Evolutionary conservation across 345 rosid species (phyloP).

Genomic region (Sonneratia alba): DNA sequence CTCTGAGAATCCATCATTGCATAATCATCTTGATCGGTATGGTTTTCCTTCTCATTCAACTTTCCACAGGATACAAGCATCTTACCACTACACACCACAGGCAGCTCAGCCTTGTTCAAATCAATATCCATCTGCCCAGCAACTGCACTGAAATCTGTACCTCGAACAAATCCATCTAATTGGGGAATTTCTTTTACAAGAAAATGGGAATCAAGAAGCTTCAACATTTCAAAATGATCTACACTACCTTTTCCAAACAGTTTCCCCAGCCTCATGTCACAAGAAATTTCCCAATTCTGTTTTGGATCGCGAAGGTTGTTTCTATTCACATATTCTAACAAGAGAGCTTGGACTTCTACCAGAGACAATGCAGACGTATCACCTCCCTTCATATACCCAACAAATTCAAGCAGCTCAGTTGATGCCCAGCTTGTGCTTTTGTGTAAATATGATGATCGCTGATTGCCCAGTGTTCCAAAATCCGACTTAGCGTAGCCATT

Average conservation of each 20-base stretch:
- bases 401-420: slow-evolving; percentile 73
- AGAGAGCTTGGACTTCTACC: slow-evolving; percentile 60
- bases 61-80: slow-evolving; percentile 39
- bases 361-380: slow-evolving; percentile 46
- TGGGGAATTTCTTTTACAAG: slow-evolving; percentile 37
- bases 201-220: slow-evolving; percentile 74
- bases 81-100: slow-evolving; percentile 27
- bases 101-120: slow-evolving; percentile 24
- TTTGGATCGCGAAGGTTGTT: slow-evolving; percentile 59
- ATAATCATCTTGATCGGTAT: slow-evolving; percentile 36
- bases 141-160: slow-evolving; percentile 24
- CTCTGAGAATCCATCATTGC: slow-evolving; percentile 85
- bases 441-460: not conserved
- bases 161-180: slow-evolving; percentile 19
- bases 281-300: slow-evolving; percentile 7
- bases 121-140: slow-evolving; percentile 24
- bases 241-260: slow-evolving; percentile 63
- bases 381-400: slow-evolving; percentile 66
- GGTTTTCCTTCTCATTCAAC: slow-evolving; percentile 34
- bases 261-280: slow-evolving; percentile 32
- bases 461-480: not conserved
- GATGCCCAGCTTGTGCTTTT: slow-evolving; percentile 53
- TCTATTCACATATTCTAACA: slow-evolving; percentile 55
- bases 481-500: slow-evolving; percentile 1
- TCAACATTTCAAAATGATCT: slow-evolving; percentile 83